Evolutionary conservation across 495 filamentous ascomycete genomes (phyloP).

Genomic region (Neurospora hispaniola): DNA sequence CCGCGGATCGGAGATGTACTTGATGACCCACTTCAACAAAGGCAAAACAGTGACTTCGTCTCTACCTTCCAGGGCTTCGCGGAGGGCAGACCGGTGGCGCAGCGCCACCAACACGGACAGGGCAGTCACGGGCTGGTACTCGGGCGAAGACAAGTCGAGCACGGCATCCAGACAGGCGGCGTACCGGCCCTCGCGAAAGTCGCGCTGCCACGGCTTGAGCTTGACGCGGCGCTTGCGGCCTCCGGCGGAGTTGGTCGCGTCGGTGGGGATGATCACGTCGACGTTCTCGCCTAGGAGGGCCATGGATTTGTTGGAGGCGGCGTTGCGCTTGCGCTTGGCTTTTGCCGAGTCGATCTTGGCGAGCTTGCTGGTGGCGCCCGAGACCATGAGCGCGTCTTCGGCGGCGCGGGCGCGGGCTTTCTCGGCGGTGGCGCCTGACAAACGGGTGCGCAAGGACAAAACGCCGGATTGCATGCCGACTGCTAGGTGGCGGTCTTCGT

Average conservation of each 20-base stretch:
- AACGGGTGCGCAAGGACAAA: constrained; percentile 74
- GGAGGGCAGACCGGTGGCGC: constrained; percentile 76
- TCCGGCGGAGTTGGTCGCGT: constrained; percentile 24
- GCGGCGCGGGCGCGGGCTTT: constrained; percentile 67
- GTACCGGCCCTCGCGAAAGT: constrained; percentile 71
- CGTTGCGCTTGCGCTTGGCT: constrained; percentile 55
- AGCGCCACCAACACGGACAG: constrained; percentile 75
- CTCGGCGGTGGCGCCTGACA: constrained; percentile 72
- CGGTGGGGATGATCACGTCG: constrained; percentile 62
- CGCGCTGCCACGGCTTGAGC: constrained; percentile 65
- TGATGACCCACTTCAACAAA: constrained; percentile 71
- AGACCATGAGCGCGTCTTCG: constrained; percentile 75
- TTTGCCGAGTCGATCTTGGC: constrained; percentile 56
- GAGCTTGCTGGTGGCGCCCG: constrained; percentile 54
- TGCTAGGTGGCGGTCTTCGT: constrained; percentile 78
- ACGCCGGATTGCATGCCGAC: constrained; percentile 91
- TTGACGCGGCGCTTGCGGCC: constrained; percentile 41
- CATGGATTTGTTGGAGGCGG: constrained; percentile 62
- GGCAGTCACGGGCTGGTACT: constrained; percentile 46
- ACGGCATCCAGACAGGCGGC: constrained; percentile 67
- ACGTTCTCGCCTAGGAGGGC: constrained; percentile 78
- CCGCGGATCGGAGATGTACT: constrained; percentile 67
- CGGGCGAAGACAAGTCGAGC: constrained; percentile 35
- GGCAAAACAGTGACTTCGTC: constrained; percentile 75
- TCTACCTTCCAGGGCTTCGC: constrained; percentile 69